These are phyloP conservation scores for Onygena corvina DNA, from an alignment of 2,329 filamentous ascomycete species.

Conservation along the genomic window DNA sequence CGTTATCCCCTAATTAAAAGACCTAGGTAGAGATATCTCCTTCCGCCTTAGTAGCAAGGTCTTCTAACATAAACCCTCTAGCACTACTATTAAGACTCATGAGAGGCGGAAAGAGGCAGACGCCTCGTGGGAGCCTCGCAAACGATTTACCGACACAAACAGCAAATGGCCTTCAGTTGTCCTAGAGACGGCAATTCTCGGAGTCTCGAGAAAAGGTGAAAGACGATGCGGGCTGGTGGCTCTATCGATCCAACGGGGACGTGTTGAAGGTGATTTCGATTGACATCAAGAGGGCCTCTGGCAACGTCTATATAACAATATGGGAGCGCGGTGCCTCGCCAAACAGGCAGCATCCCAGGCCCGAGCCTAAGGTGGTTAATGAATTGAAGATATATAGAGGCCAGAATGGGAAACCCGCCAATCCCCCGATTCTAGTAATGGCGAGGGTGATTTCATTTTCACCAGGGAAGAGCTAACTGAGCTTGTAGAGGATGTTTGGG, in stretches of 20 bases:
- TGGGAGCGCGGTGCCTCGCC: constrained; percentile 4
- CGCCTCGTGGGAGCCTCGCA: not conserved
- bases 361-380: constrained; percentile 3
- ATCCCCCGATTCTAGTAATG: not conserved
- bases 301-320: constrained; percentile 6
- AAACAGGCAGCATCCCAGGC: constrained; percentile 5
- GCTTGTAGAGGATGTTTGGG: not conserved
- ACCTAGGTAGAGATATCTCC: no score
- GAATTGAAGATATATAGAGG: constrained; percentile 6
- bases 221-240: constrained; percentile 8
- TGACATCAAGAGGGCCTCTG: constrained; percentile 8
- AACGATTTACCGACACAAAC: not conserved
- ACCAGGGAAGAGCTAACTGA: constrained; percentile 6
- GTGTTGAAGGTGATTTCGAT: constrained; percentile 8
- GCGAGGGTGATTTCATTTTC: constrained; percentile 10
- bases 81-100: not conserved
- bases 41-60: no score
- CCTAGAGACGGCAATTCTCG: constrained; percentile 7
- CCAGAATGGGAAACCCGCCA: not conserved
- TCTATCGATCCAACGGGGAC: not conserved
- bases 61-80: no score
- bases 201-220: constrained; percentile 5
- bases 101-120: not conserved
- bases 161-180: constrained; percentile 5
- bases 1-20: no score